Percentiles rank a stretch among this genome's conserved stretches.
Evolutionary conservation across 2,329 filamentous ascomycete genomes (phyloP).

Genomic region (Colletotrichum musae): DNA sequence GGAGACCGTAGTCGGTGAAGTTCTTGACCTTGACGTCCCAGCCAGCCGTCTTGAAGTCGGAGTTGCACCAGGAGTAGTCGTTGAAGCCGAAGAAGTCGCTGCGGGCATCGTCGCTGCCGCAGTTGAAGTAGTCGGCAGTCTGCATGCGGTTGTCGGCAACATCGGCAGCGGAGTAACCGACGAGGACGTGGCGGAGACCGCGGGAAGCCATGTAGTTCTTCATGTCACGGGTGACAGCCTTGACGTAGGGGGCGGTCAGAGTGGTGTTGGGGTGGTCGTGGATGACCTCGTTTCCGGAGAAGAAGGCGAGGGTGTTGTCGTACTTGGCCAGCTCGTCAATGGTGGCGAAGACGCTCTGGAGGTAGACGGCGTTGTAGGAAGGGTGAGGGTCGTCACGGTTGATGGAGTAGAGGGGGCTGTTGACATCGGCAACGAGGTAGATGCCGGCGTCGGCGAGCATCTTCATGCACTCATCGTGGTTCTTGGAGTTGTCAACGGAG

Average conservation of each 20-base stretch:
- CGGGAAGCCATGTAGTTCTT: conserved; percentile 77
- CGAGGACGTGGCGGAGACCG: conserved; percentile 76
- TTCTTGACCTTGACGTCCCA: conserved; percentile 92
- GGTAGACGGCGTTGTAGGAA: conserved; percentile 90
- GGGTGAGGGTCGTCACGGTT: conserved; percentile 80
- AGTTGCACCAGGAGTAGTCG: conserved; percentile 90
- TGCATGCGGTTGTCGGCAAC: conserved; percentile 88
- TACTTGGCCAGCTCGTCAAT: conserved; percentile 88
- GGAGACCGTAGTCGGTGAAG: conserved; percentile 88
- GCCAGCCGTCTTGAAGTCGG: conserved; percentile 77
- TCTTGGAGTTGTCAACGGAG: conserved; percentile 86
- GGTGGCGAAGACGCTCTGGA: conserved; percentile 88
- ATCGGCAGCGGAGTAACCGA: conserved; percentile 85
- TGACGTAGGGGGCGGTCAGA: conserved; percentile 79
- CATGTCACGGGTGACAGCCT: conserved; percentile 84
- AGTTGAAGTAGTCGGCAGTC: conserved; percentile 95
- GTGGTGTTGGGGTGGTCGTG: conserved; percentile 77
- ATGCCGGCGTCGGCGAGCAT: conserved; percentile 86
- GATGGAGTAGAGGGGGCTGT: conserved; percentile 90
- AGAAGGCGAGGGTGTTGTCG: conserved; percentile 88
- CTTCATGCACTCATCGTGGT: conserved; percentile 88
- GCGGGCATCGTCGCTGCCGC: conserved; percentile 85
- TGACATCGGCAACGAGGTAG: conserved; percentile 93
- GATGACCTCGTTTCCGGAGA: conserved; percentile 86
- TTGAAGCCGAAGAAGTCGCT: conserved; percentile 93